Evolutionary conservation across 2,329 filamentous ascomycete genomes (phyloP).

Genomic region (Blumeria hordei): DNA sequence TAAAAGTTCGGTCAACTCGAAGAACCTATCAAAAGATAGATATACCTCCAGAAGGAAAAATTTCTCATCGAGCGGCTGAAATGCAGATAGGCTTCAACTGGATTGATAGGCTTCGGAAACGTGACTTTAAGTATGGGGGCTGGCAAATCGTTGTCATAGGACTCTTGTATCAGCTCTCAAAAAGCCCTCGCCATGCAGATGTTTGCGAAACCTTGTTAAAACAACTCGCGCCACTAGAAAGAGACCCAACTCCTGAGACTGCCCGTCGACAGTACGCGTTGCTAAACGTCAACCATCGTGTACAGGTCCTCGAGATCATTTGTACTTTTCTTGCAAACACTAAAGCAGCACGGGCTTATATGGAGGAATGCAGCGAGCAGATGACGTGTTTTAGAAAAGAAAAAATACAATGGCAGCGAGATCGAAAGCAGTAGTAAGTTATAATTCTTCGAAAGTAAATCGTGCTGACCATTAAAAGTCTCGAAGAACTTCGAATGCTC

Average conservation of each 20-base stretch:
- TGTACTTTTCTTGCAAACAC: constrained; percentile 72
- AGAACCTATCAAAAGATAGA: constrained; percentile 69
- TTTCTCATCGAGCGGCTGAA: constrained; percentile 48
- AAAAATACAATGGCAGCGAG: constrained; percentile 77
- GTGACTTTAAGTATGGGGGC: constrained; percentile 67
- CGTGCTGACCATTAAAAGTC: constrained; percentile 21
- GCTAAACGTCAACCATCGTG: constrained; percentile 63
- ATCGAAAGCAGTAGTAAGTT: constrained; percentile 40
- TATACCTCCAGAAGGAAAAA: constrained; percentile 21
- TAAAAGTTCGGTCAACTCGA: constrained; percentile 47
- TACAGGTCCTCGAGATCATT: constrained; percentile 60
- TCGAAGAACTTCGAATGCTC: constrained; percentile 45
- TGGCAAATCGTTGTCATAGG: constrained; percentile 85
- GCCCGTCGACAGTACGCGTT: constrained; percentile 46
- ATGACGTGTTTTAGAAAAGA: constrained; percentile 92
- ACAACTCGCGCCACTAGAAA: constrained; percentile 55
- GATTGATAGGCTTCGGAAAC: constrained; percentile 61
- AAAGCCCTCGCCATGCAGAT: constrained; percentile 43
- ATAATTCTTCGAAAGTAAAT: neutral
- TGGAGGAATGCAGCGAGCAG: constrained; percentile 76
- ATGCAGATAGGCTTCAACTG: constrained; percentile 53
- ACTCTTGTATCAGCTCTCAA: constrained; percentile 62
- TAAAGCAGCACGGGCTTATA: constrained; percentile 62
- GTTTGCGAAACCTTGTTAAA: constrained; percentile 56
- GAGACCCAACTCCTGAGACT: constrained; percentile 51